A percentile compares a stretch with the other conserved stretches of the same genome.
Conservation (phyloP, 106 monocot species). For the Dioscorea alata region DNA sequence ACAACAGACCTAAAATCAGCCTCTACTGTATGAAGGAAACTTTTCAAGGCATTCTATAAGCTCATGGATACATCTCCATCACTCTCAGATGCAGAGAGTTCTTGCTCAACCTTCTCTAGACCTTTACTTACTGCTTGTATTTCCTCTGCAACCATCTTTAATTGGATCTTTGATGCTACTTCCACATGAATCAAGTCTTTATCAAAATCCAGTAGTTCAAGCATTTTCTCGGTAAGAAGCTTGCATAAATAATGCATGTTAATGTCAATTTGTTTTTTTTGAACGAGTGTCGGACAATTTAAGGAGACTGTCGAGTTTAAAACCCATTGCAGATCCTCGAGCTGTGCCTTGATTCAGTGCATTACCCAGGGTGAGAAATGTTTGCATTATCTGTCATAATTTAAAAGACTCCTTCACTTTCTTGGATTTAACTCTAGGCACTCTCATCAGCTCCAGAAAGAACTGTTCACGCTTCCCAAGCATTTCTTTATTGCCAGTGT, state of each 20-base stretch:
- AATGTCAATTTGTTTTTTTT: conserved; percentile 92
- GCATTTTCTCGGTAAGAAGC: conserved; percentile 94
- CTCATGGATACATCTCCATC: conserved; percentile 78
- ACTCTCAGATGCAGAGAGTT: conserved; percentile 77
- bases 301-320: conserved; percentile 84
- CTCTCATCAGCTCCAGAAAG: conserved; percentile 96
- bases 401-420: conserved; percentile 88
- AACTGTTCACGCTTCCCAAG: conserved; percentile 99
- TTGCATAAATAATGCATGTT: conserved; percentile 99
- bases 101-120: conserved; percentile 95
- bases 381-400: conserved; percentile 92
- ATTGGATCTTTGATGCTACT: conserved; percentile 97
- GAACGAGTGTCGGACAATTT: conserved; percentile 95
- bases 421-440: conserved; percentile 92
- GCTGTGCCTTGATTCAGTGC: conserved; percentile 95
- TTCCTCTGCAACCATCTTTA: conserved; percentile 92
- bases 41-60: conserved; percentile 76
- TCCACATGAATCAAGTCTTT: conserved; percentile 94
- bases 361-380: conserved; percentile 98
- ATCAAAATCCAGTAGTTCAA: conserved; percentile 91
- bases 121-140: conserved; percentile 99
- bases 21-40: conserved; percentile 89
- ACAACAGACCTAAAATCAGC: conserved; percentile 87
- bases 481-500: conserved; percentile 71
- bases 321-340: conserved; percentile 95